Base-by-base conservation (phyloP, 306 rosid species). In the Quercus alba region DNA sequence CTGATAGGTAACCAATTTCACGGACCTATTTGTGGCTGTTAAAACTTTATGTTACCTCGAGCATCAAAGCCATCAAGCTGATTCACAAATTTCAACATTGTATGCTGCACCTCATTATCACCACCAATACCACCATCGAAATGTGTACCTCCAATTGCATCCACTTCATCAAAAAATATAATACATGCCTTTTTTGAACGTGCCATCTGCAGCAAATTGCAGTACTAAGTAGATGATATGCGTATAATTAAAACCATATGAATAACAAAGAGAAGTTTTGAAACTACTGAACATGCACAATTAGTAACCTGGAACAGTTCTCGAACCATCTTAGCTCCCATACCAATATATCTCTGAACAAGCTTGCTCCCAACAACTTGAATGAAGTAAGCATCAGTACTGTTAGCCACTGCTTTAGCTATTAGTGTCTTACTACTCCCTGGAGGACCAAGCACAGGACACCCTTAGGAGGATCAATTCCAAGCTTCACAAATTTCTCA, bases 401-500 rank as follows among this genome's bases (percentile, higher is more conserved):
- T 87, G 73, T 91, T 94, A 35, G 97, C 99, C 72, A 94, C 99
- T 84, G 99, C 99, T 86, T 97, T 90, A 30, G 99, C 99, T 52
- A 94, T 70, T 77, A 88, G 97, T 19, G 97, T 94, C 83, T 94
- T 94, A 31, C 99, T 97, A 1, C 93, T 94, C 75, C 99, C 97
- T 2, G 94, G 97, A 51, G 99, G 98, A 63, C 99, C 99, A 78
- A 93, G 79, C 98, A 96, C 35, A 96, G 98, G 79, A 96, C 99
- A 81, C 99, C 99, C 83, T 96, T 96, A 15, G 97, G 99, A 86
- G 94, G 98, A 88, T 96, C 99, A 70, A 96, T 93, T 78, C 97
- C 99, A 67, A 96, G 98, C 90, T 96, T 91, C 78, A 90, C 97
- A 72, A 93, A 96, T 80, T 93, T 93, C 93, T 96, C 98, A 0